Percentiles rank a stretch among this genome's conserved stretches.
phyloP scores from a whole-genome alignment of 164 flowering plant species.

The Magnolia sinica region DNA sequence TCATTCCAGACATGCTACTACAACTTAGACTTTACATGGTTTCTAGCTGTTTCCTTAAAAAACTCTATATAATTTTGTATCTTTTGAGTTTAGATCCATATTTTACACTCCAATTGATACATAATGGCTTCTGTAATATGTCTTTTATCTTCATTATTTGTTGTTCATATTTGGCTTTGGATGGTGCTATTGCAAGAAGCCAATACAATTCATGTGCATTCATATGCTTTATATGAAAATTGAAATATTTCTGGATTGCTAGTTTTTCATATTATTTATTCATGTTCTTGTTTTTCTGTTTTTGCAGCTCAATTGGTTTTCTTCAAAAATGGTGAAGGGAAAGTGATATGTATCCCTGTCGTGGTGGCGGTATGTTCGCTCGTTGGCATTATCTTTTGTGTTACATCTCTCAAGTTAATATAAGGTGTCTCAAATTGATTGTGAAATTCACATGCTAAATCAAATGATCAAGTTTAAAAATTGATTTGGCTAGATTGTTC shows the following conservation, averaged over 20 bases:
- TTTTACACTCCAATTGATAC: background rate
- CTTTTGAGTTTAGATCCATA: background rate
- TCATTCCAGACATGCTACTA: background rate
- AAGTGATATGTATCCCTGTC: constrained; percentile 66
- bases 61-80: background rate
- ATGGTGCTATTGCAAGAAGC: background rate
- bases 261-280: background rate
- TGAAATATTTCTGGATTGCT: background rate
- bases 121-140: background rate
- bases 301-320: constrained; percentile 83
- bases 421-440: background rate
- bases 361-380: constrained; percentile 83
- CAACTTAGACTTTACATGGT: background rate
- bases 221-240: background rate
- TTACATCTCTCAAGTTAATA: background rate
- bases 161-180: background rate
- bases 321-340: constrained; percentile 47
- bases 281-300: background rate
- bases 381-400: background rate
- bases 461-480: background rate
- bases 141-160: constrained; percentile 1
- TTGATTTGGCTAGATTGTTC: background rate
- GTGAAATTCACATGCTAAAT: background rate
- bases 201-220: background rate
- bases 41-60: background rate